Percentiles rank a stretch among this genome's conserved stretches.
Conservation (phyloP, 1,284 basidiomycete genomes). For the Cutaneotrichosporon sp. region DNA sequence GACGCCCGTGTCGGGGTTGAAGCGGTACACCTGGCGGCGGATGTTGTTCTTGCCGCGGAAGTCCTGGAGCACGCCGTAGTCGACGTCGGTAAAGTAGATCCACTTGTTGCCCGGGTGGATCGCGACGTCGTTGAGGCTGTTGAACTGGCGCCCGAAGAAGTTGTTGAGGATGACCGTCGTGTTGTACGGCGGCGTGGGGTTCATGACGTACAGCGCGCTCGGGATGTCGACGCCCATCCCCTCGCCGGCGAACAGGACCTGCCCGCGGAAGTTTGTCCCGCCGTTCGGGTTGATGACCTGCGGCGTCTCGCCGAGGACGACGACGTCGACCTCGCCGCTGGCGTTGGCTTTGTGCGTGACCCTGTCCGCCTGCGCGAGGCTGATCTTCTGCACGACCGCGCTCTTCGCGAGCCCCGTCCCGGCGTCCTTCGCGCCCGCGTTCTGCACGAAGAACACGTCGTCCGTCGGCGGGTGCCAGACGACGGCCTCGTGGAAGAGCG, state of each 20-base stretch:
- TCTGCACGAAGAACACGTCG: constrained; percentile 61
- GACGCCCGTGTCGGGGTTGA: constrained; percentile 65
- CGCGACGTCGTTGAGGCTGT: constrained; percentile 75
- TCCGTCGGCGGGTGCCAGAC: constrained; percentile 64
- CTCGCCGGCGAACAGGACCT: constrained; percentile 66
- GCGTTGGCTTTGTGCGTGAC: constrained; percentile 53
- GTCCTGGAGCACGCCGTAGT: constrained; percentile 57
- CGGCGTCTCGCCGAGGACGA: constrained; percentile 54
- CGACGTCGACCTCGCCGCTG: constrained; percentile 58
- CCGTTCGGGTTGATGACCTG: constrained; percentile 74
- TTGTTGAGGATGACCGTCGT: constrained; percentile 64
- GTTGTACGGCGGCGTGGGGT: constrained; percentile 65
- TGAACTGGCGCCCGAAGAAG: constrained; percentile 75
- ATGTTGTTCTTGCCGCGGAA: constrained; percentile 67
- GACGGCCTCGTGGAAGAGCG: constrained; percentile 73
- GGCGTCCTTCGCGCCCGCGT: constrained; percentile 55
- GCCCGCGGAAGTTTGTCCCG: constrained; percentile 61
- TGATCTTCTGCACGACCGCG: constrained; percentile 56
- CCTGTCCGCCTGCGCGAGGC: constrained; percentile 33
- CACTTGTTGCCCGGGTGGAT: constrained; percentile 62
- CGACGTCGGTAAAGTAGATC: constrained; percentile 57
- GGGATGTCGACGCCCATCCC: constrained; percentile 64
- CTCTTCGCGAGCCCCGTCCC: constrained; percentile 56
- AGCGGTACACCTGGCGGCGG: constrained; percentile 71
- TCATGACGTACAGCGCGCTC: constrained; percentile 65